A percentile compares a stretch with the other conserved stretches of the same genome.
Conservation (phyloP, 1,139 yeast genomes). For the Taphrina wiesneri region DNA sequence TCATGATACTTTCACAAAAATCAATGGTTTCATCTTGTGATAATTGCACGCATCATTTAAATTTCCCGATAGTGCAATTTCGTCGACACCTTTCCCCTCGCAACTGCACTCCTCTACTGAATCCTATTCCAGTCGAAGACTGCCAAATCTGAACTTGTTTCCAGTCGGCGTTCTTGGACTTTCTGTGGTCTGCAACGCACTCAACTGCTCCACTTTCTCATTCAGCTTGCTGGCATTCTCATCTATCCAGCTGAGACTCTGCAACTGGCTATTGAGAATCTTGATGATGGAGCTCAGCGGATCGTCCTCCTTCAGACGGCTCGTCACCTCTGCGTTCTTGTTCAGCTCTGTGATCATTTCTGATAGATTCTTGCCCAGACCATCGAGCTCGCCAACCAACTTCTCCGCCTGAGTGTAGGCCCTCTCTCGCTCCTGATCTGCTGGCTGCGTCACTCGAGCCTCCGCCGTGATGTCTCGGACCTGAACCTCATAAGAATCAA, state of each 20-base stretch:
- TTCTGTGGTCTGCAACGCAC: conserved; percentile 26
- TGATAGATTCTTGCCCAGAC: conserved; percentile 70
- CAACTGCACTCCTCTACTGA: too few species aligned
- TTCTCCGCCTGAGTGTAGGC: conserved; percentile 81
- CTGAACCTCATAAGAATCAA: conserved; percentile 83
- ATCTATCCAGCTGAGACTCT: conserved; percentile 85
- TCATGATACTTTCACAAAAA: too few species aligned
- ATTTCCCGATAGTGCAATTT: too few species aligned
- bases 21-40: too few species aligned
- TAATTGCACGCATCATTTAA: too few species aligned
- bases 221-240: conserved; percentile 67
- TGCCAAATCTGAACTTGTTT: conserved; percentile 11
- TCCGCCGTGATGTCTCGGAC: conserved; percentile 56
- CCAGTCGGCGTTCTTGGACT: conserved; percentile 7
- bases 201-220: conserved; percentile 57
- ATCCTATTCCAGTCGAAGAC: conserved; percentile 5
- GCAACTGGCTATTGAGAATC: conserved; percentile 82
- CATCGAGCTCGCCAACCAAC: conserved; percentile 76
- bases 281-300: conserved; percentile 64
- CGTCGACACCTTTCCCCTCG: too few species aligned
- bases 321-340: conserved; percentile 78
- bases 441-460: conserved; percentile 49
- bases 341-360: conserved; percentile 83
- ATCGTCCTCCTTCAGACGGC: conserved; percentile 54
- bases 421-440: conserved; percentile 84